Conservation (phyloP, 495 filamentous ascomycete genomes). For the Trichoderma gamsii region DNA sequence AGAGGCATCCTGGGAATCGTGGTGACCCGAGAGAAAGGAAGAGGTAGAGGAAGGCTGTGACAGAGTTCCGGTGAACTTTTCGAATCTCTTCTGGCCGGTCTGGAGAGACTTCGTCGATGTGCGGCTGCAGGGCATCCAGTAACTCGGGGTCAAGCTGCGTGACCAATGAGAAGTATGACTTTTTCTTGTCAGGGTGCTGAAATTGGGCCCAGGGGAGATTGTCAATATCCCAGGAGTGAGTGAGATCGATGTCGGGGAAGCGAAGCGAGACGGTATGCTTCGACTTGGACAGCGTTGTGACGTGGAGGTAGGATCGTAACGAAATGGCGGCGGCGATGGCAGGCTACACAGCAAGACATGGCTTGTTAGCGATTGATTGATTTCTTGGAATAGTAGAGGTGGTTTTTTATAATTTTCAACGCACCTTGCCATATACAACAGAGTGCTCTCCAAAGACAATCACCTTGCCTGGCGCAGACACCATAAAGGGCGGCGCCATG, state of each 20-base stretch:
- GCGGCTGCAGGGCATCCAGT: conserved; percentile 67
- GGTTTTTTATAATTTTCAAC: no score
- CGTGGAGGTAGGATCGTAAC: conserved; percentile 88
- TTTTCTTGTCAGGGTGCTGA: conserved; percentile 73
- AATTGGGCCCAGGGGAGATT: conserved; percentile 80
- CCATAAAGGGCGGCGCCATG: conserved; percentile 86
- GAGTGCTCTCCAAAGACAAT: conserved; percentile 97
- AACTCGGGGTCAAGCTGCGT: conserved; percentile 79
- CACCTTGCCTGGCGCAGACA: conserved; percentile 94
- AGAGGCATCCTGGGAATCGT: conserved; percentile 71
- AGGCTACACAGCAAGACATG: conserved; percentile 40
- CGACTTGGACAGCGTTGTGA: conserved; percentile 83
- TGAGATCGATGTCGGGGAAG: conserved; percentile 79
- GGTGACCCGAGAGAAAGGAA: conserved; percentile 80
- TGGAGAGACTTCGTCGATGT: conserved; percentile 62
- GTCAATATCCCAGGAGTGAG: conserved; percentile 90
- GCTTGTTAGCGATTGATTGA: conserved; percentile 9
- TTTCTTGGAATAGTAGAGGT: no score
- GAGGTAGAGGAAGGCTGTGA: conserved; percentile 83
- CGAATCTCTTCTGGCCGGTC: conserved; percentile 56
- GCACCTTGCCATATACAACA: conserved; percentile 86
- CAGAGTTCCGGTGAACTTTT: conserved; percentile 74
- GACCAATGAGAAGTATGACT: conserved; percentile 84
- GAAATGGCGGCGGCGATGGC: conserved; percentile 93
- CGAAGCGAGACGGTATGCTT: conserved; percentile 74